Conservation (phyloP, 164 flowering plant genomes). For the Liriodendron chinense region DNA sequence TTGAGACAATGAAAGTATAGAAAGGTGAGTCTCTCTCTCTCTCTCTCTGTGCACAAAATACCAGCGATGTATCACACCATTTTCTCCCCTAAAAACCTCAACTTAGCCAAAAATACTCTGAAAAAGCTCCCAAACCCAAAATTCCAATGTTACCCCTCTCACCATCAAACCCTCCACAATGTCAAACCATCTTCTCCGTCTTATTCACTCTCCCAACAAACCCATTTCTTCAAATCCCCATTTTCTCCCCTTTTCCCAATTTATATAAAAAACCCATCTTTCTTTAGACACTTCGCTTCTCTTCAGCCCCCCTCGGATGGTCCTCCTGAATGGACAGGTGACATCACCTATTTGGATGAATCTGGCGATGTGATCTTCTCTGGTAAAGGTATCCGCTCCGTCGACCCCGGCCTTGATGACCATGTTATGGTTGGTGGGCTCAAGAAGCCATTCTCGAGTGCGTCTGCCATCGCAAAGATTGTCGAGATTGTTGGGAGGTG, state of each 20-base stretch:
- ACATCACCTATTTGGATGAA: conserved; percentile 83
- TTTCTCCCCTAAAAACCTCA: conserved; percentile 20
- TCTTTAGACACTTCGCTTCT: not conserved
- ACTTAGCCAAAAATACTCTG: conserved; percentile 6
- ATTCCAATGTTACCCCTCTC: not conserved
- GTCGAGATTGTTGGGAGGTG: conserved; percentile 87
- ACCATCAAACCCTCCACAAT: not conserved
- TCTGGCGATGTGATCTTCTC: conserved; percentile 61
- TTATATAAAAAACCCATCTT: not conserved
- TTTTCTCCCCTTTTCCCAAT: not conserved
- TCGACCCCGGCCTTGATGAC: conserved; percentile 81
- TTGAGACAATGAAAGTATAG: not conserved
- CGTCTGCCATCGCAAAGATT: conserved; percentile 70
- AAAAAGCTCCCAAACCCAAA: conserved; percentile 13
- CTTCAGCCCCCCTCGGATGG: not conserved
- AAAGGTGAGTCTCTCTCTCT: not conserved
- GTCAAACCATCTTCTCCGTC: not conserved
- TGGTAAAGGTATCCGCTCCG: conserved; percentile 77
- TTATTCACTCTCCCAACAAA: not conserved
- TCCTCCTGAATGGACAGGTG: conserved; percentile 75
- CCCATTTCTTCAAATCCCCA: conserved; percentile 7
- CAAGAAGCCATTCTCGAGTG: conserved; percentile 69
- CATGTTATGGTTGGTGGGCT: conserved; percentile 88
- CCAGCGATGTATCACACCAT: not conserved
- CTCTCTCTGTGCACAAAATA: not conserved